These are phyloP conservation scores for Globisporangium uncinulatum DNA, from an alignment of 352 stramenopile genomes.

Conservation along the genomic window DNA sequence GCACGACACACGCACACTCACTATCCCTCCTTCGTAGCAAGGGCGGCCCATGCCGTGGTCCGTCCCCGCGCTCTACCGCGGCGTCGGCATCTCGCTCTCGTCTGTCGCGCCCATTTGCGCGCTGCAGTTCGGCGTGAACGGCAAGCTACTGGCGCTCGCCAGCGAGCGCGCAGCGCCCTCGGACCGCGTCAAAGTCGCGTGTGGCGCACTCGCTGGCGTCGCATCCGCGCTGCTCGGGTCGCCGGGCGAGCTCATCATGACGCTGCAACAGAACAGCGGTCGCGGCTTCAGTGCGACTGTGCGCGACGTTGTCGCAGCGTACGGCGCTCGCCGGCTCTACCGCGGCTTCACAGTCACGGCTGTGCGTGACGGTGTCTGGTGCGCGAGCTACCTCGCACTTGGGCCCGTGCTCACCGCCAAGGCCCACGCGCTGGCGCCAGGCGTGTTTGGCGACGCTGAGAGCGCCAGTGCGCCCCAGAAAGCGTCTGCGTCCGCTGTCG, in stretches of 20 bases:
- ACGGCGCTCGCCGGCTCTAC: conserved; percentile 48
- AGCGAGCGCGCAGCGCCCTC: conserved; percentile 14
- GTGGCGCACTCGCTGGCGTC: conserved; percentile 54
- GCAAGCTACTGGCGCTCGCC: conserved; percentile 41
- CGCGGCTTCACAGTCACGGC: conserved; percentile 55
- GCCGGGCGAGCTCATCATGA: conserved; percentile 81
- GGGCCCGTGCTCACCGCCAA: conserved; percentile 61
- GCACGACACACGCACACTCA: neutral
- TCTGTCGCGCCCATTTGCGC: conserved; percentile 78
- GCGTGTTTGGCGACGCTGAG: conserved; percentile 46
- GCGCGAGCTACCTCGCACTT: conserved; percentile 70
- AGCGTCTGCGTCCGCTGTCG: conserved; percentile 48
- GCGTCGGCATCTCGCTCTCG: conserved; percentile 66
- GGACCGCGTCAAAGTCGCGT: conserved; percentile 51
- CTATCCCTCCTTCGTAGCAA: conserved; percentile 30
- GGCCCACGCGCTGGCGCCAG: conserved; percentile 46
- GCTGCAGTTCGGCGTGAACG: conserved; percentile 78
- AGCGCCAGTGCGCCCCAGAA: conserved; percentile 55
- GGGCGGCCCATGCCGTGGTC: conserved; percentile 58
- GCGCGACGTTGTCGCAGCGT: conserved; percentile 38
- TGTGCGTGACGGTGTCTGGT: conserved; percentile 67
- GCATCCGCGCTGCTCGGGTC: conserved; percentile 62
- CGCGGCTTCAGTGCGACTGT: conserved; percentile 61
- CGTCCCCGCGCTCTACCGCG: conserved; percentile 58
- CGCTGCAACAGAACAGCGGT: conserved; percentile 79